These are phyloP conservation scores for Pyrenula aspistea DNA, from an alignment of 495 filamentous ascomycete genomes.

Conservation along the genomic window DNA sequence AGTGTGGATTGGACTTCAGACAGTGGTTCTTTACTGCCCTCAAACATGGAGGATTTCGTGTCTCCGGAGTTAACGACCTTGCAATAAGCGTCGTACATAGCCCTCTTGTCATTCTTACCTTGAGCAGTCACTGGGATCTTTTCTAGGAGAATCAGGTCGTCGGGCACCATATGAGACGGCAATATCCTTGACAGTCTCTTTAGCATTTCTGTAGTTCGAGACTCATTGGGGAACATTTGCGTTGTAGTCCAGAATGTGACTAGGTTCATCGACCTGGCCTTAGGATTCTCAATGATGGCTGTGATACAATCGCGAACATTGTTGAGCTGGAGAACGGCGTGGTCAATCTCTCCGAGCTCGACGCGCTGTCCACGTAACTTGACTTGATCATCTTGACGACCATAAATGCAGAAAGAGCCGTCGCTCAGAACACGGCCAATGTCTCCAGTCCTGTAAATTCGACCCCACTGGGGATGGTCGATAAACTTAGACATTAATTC, in stretches of 20 bases:
- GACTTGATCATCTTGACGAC: constrained; percentile 51
- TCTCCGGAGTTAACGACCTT: constrained; percentile 11
- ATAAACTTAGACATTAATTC: constrained; percentile 51
- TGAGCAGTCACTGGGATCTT: constrained; percentile 49
- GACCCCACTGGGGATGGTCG: constrained; percentile 49
- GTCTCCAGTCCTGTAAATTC: constrained; percentile 61
- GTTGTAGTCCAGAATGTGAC: constrained; percentile 46
- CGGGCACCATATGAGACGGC: constrained; percentile 59
- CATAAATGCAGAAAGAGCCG: constrained; percentile 48
- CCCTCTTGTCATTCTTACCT: constrained; percentile 47
- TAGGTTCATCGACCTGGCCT: constrained; percentile 26
- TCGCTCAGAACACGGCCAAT: constrained; percentile 59
- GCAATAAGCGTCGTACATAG: constrained; percentile 22
- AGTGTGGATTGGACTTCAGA: constrained; percentile 25
- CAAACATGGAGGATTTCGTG: constrained; percentile 13
- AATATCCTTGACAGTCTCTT: constrained; percentile 27
- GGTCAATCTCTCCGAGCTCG: constrained; percentile 56
- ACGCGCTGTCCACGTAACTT: constrained; percentile 57
- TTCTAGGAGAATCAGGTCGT: constrained; percentile 52
- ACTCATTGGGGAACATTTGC: constrained; percentile 1
- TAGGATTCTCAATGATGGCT: constrained; percentile 25
- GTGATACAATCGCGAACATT: constrained; percentile 40
- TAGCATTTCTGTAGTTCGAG: constrained; percentile 24
- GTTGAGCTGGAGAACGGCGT: constrained; percentile 28
- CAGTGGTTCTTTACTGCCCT: constrained; percentile 17